These are phyloP conservation scores for Sanghuangporus baumii DNA, from an alignment of 1,284 basidiomycete species.

Conservation along the genomic window DNA sequence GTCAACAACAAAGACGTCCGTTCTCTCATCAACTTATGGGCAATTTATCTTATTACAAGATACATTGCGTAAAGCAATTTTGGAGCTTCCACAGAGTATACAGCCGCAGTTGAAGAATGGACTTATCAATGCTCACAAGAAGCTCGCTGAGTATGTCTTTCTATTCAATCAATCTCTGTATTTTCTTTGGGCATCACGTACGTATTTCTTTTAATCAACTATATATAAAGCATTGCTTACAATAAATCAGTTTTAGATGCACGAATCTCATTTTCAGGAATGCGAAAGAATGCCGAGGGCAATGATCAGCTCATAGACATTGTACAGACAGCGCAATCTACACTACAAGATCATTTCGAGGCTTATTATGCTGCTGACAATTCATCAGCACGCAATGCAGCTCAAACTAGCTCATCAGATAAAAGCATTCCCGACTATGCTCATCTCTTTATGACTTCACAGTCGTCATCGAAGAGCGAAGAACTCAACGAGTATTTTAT, in stretches of 20 bases:
- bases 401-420: neutral
- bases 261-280: constrained; percentile 10
- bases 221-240: neutral
- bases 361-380: neutral
- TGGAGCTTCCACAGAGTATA: constrained; percentile 11
- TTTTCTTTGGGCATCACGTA: constrained; percentile 22
- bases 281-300: constrained; percentile 4
- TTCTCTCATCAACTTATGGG: constrained; percentile 20
- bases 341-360: constrained; percentile 3
- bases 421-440: constrained; percentile 2
- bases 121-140: constrained; percentile 19
- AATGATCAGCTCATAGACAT: constrained; percentile 1
- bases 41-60: constrained; percentile 23
- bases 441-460: neutral
- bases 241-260: constrained; percentile 16
- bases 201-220: constrained; percentile 7
- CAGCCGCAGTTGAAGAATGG: constrained; percentile 6
- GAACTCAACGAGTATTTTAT: constrained; percentile 21
- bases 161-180: constrained; percentile 20
- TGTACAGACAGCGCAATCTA: neutral
- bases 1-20: constrained; percentile 24
- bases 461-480: neutral
- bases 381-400: neutral
- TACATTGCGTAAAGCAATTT: constrained; percentile 13
- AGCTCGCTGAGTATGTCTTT: constrained; percentile 20